Base-by-base conservation (phyloP, 495 filamentous ascomycete species). In the Penicillium robsamsonii region DNA sequence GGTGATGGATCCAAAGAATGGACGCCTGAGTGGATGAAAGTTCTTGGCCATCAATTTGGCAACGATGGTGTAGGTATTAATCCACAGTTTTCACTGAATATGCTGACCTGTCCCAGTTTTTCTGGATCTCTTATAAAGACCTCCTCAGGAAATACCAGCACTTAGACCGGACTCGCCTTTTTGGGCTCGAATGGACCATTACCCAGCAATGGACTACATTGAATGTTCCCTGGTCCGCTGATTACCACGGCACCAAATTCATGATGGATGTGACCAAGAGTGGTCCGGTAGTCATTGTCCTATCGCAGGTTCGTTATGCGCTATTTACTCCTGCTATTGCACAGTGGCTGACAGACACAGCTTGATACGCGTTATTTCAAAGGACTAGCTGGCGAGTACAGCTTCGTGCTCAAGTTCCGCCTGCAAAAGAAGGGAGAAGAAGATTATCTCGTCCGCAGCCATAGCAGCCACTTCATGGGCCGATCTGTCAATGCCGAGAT, bases 1-100 rank as follows among this genome's bases (percentile, higher is more conserved):
- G 89, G 87, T 64, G 90, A 96, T 64, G 91, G 93, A 18, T 92
- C 88, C 9, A 90, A 92, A 63, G 86, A 96, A 70, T 97, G 93
- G 90, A 96, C 91, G 2, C 75, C 89, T 0, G 86, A 95, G 63
- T 95, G 90, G 90, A 85, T 96, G 79, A 69, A 82, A 40, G 85
- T 85, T 53, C 79, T 97, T 1, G 77, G 81, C 27, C 91, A 96
- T 62, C 84, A 79, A 37, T 97, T 96, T 68, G 92, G 93, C 30
- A 87, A 97, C 62, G 93, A 96, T 64, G 92, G 91, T 3, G 86
- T 75, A 63, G 11, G 71, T 58, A 13, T 17, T 17, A 11, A 10
- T 0, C 6, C 5, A 1, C 10, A 17, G 18, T 15, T 11, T 15
- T 44, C 18, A 24, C 3, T 31, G 49, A 31, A 37, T 10, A 30